Evolutionary conservation across 345 rosid species (phyloP).

Genomic region (Gynandropsis gynandra): DNA sequence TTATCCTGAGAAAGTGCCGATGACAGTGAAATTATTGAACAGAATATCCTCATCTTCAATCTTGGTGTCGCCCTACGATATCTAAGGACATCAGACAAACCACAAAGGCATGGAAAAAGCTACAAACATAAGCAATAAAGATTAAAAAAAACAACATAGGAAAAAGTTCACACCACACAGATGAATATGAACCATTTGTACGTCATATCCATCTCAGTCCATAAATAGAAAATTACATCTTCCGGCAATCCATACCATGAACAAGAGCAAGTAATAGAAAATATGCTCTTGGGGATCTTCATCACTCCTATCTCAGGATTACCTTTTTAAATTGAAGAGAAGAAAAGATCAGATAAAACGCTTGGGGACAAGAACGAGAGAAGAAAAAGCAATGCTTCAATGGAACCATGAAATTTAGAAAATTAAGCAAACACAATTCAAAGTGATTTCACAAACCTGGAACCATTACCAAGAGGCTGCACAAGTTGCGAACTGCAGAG

Average conservation of each 20-base stretch:
- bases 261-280: slow-evolving; percentile 40
- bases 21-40: slow-evolving; percentile 46
- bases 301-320: slow-evolving; percentile 42
- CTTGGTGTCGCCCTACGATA: slow-evolving; percentile 54
- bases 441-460: slow-evolving; percentile 46
- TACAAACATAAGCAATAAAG: neutral
- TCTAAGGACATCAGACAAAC: slow-evolving; percentile 13
- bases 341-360: slow-evolving; percentile 1
- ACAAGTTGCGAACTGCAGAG: slow-evolving; percentile 53
- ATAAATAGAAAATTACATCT: neutral
- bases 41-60: slow-evolving; percentile 43
- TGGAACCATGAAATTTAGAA: neutral
- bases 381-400: neutral
- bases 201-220: slow-evolving; percentile 2
- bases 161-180: neutral
- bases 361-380: slow-evolving; percentile 1
- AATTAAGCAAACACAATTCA: slow-evolving; percentile 3
- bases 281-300: slow-evolving; percentile 40
- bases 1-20: slow-evolving; percentile 64
- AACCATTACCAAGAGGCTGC: slow-evolving; percentile 70
- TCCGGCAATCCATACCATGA: slow-evolving; percentile 44
- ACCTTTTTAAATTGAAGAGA: slow-evolving; percentile 36
- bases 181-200: too few relatives aligned
- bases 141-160: neutral
- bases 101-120: neutral